Conservation (phyloP, 192 early-diverging fungal species). For the Coemansia sp. region DNA sequence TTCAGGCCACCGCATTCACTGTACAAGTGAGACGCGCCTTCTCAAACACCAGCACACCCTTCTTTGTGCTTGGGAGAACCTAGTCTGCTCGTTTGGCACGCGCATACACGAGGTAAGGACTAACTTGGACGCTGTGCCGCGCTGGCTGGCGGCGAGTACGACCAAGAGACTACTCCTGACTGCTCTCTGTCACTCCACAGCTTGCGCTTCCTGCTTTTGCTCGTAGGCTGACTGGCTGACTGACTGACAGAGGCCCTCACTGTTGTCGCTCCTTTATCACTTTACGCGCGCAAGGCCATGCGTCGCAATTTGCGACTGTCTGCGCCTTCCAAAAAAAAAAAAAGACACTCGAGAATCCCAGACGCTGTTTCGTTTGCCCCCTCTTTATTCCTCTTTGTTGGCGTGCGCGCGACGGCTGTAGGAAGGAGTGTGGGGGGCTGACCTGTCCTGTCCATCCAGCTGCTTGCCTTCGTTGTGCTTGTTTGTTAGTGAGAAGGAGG, state of each 20-base stretch:
- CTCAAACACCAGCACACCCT: background rate
- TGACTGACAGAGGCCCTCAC: background rate
- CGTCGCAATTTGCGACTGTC: background rate
- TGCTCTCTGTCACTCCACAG: background rate
- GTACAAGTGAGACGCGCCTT: background rate
- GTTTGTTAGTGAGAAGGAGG: constrained; percentile 3
- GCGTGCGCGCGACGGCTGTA: background rate
- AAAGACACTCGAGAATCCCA: background rate
- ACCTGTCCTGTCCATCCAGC: constrained; percentile 3
- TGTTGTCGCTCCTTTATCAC: background rate
- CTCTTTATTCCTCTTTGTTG: background rate
- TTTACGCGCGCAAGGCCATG: background rate
- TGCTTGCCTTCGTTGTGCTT: background rate
- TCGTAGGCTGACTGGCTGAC: background rate
- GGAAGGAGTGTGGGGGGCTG: background rate
- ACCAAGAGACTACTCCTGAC: background rate
- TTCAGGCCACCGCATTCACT: background rate
- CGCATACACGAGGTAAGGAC: constrained; percentile 7
- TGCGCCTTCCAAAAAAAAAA: background rate
- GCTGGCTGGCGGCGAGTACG: background rate
- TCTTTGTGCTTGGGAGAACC: background rate
- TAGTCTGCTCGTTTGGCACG: background rate
- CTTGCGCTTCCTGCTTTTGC: background rate
- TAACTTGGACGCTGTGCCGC: background rate
- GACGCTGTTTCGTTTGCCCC: background rate